phyloP scores from a whole-genome alignment of 345 rosid genomes.

The Pistacia integerrima region DNA sequence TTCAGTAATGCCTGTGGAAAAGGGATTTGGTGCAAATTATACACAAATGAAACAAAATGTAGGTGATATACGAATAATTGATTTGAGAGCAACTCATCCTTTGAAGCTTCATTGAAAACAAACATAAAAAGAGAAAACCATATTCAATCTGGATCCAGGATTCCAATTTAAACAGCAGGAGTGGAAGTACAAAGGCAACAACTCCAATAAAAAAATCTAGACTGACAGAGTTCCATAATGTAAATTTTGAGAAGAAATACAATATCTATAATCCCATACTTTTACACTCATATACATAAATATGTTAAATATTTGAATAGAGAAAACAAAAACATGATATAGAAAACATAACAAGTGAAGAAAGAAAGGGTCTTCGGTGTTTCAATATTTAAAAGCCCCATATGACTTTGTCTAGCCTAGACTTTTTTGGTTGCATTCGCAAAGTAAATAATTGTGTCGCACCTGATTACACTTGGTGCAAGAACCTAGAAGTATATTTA shows the following conservation, averaged over 20 bases:
- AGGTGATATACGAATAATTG: neutral
- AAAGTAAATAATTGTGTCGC: no score
- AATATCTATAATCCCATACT: neutral
- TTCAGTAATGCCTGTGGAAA: constrained; percentile 68
- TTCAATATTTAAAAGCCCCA: no score
- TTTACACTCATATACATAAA: neutral
- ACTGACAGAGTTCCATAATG: no score
- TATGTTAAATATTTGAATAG: neutral
- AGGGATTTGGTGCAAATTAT: neutral
- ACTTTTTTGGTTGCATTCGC: no score
- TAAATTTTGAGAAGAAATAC: no score
- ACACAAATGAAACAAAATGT: neutral
- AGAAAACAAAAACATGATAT: neutral
- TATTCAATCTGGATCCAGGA: neutral
- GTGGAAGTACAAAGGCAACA: no score
- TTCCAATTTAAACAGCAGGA: neutral
- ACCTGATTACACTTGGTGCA: no score
- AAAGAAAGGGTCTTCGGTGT: neutral
- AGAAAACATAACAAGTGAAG: neutral
- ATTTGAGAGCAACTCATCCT: neutral
- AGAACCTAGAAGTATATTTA: no score
- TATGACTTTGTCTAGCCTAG: no score
- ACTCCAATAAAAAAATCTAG: no score
- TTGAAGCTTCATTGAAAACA: neutral
- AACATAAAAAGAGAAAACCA: neutral